Conservation (phyloP, 371 early-diverging fungal species). For the Apophysomyces sp. region DNA sequence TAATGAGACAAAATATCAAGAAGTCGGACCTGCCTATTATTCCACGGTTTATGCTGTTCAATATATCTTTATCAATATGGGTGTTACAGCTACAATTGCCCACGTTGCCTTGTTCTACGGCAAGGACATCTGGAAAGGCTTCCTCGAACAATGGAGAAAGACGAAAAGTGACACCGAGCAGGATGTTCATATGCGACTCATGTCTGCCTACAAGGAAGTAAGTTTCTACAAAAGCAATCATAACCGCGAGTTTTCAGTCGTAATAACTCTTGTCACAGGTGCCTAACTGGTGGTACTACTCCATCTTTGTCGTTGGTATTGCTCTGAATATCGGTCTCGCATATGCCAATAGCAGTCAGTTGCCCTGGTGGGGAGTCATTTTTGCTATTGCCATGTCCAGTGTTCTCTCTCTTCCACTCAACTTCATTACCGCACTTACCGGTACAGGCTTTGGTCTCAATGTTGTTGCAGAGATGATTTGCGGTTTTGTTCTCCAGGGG, state of each 20-base stretch:
- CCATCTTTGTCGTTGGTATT: slow-evolving; percentile 58
- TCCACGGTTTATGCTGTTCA: slow-evolving; percentile 14
- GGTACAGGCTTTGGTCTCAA: slow-evolving; percentile 50
- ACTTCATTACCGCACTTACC: slow-evolving; percentile 40
- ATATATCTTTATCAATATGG: slow-evolving; percentile 26
- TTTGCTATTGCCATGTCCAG: slow-evolving; percentile 61
- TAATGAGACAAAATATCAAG: slow-evolving; percentile 20
- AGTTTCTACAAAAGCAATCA: slow-evolving; percentile 12
- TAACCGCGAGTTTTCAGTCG: slow-evolving; percentile 19
- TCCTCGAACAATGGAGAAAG: not conserved
- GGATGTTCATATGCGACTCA: slow-evolving; percentile 34
- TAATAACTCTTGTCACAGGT: slow-evolving; percentile 60
- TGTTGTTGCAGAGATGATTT: slow-evolving; percentile 65
- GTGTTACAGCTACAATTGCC: slow-evolving; percentile 41
- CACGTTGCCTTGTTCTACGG: slow-evolving; percentile 47
- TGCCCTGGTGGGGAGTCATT: slow-evolving; percentile 74
- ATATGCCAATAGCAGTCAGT: slow-evolving; percentile 51
- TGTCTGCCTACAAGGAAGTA: slow-evolving; percentile 39
- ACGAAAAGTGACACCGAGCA: not conserved
- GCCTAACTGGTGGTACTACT: slow-evolving; percentile 77
- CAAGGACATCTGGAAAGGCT: slow-evolving; percentile 15
- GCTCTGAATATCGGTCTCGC: slow-evolving; percentile 63
- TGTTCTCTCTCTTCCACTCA: slow-evolving; percentile 33
- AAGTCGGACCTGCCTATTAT: slow-evolving; percentile 27
- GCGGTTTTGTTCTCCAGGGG: slow-evolving; percentile 45